Evolutionary conservation across 768 basidiomycete genomes (phyloP).

Genomic region (Boletus pseudo-olivaceus): DNA sequence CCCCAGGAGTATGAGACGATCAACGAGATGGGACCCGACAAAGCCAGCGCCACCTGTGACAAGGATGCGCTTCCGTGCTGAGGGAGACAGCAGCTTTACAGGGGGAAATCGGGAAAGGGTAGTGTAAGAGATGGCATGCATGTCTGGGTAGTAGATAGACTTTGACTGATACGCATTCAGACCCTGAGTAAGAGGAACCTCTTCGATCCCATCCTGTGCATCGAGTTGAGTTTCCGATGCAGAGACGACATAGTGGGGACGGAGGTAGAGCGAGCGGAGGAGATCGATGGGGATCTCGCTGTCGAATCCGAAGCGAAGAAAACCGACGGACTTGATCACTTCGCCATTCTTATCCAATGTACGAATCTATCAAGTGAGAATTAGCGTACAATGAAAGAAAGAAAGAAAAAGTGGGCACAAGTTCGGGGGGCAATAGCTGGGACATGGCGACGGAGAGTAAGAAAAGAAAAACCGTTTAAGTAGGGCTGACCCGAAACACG

Average conservation of each 20-base stretch:
- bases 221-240: conserved; percentile 35
- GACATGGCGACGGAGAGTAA: conserved; percentile 16
- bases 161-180: conserved; percentile 66
- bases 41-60: conserved; percentile 99
- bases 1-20: conserved; percentile 95
- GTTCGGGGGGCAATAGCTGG: conserved; percentile 15
- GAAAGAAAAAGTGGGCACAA: conserved; percentile 8
- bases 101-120: conserved; percentile 91
- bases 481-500: neutral
- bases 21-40: conserved; percentile 96
- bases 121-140: conserved; percentile 84
- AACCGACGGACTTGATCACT: conserved; percentile 78
- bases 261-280: conserved; percentile 85
- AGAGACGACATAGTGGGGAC: conserved; percentile 67
- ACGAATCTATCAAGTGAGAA: conserved; percentile 41
- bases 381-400: conserved; percentile 1
- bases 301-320: conserved; percentile 86
- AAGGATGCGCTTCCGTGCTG: conserved; percentile 81
- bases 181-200: conserved; percentile 39
- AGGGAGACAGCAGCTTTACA: conserved; percentile 79
- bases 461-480: neutral
- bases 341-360: conserved; percentile 72
- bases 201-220: conserved; percentile 39
- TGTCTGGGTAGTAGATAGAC: conserved; percentile 80
- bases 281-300: conserved; percentile 75